Percentiles rank a stretch among this genome's conserved stretches.
phyloP scores from a whole-genome alignment of 768 basidiomycete genomes.

The Mrakia blollopis region DNA sequence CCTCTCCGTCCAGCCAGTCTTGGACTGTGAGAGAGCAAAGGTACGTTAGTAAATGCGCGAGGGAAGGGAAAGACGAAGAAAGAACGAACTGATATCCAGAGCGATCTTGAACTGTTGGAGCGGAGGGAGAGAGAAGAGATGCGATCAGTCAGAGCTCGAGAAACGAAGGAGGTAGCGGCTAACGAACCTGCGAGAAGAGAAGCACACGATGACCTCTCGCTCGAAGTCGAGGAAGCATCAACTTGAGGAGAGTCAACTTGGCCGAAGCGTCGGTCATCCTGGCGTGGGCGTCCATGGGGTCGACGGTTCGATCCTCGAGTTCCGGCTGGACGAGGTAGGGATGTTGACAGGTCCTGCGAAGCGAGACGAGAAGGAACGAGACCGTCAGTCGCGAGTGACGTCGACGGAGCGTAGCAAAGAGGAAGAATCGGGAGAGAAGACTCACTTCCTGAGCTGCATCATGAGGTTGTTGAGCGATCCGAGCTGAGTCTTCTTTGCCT shows the following conservation, averaged over 20 bases:
- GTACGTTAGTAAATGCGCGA: neutral
- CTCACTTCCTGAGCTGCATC: constrained; percentile 55
- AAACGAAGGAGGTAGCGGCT: neutral
- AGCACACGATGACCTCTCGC: constrained; percentile 81
- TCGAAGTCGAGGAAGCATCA: constrained; percentile 74
- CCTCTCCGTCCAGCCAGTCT: constrained; percentile 80
- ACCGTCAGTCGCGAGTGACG: neutral
- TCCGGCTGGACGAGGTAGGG: constrained; percentile 49
- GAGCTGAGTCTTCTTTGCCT: constrained; percentile 20
- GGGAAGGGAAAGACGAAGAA: neutral
- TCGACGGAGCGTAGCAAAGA: neutral
- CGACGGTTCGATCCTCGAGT: constrained; percentile 66
- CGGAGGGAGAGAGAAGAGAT: neutral
- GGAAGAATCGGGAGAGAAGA: neutral
- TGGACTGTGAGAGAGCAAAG: constrained; percentile 51
- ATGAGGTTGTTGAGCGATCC: constrained; percentile 63
- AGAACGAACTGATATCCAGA: constrained; percentile 56
- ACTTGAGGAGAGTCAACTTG: constrained; percentile 57
- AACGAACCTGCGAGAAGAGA: constrained; percentile 78
- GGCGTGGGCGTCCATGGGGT: constrained; percentile 61
- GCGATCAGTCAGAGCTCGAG: neutral
- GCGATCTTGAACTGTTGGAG: constrained; percentile 73
- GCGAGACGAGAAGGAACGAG: neutral
- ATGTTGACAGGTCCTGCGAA: constrained; percentile 26
- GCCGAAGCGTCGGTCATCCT: constrained; percentile 63